Percentiles rank a stretch among this genome's conserved stretches.
Evolutionary conservation across 2,329 filamentous ascomycete species (phyloP).

Genomic region (Colletotrichum paranaense): DNA sequence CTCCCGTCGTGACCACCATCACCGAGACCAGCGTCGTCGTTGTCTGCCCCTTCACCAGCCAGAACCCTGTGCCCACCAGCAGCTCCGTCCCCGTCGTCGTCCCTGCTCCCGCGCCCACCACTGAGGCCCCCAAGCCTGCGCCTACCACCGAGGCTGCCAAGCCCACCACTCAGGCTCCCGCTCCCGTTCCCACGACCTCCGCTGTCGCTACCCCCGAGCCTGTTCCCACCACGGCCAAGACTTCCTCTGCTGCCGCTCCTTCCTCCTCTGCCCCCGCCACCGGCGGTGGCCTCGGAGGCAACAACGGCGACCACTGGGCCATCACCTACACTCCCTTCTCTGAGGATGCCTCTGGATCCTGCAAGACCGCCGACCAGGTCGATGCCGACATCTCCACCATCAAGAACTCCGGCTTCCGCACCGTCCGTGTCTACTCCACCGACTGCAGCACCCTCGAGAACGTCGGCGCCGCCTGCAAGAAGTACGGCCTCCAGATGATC

Average conservation of each 20-base stretch:
- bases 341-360: conserved; percentile 61
- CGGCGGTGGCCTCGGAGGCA: conserved; percentile 50
- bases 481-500: conserved; percentile 81
- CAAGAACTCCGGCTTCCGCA: conserved; percentile 73
- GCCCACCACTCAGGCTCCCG: conserved; percentile 35
- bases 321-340: conserved; percentile 86
- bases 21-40: conserved; percentile 76
- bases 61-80: conserved; percentile 56
- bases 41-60: conserved; percentile 74
- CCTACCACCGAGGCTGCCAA: conserved; percentile 41
- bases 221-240: conserved; percentile 37
- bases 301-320: conserved; percentile 69
- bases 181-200: conserved; percentile 39
- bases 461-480: conserved; percentile 76
- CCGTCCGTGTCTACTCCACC: conserved; percentile 88
- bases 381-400: conserved; percentile 70
- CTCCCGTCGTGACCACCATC: conserved; percentile 74
- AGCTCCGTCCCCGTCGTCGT: conserved; percentile 64
- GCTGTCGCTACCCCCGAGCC: conserved; percentile 36
- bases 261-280: conserved; percentile 41
- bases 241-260: conserved; percentile 37
- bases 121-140: conserved; percentile 32
- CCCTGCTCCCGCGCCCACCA: conserved; percentile 65
- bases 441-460: conserved; percentile 86
- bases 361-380: conserved; percentile 73